Percentiles rank a stretch among this genome's conserved stretches.
Evolutionary conservation across 176 grass and related monocot species (phyloP).

Genomic region (Hyparrhenia diplandra): DNA sequence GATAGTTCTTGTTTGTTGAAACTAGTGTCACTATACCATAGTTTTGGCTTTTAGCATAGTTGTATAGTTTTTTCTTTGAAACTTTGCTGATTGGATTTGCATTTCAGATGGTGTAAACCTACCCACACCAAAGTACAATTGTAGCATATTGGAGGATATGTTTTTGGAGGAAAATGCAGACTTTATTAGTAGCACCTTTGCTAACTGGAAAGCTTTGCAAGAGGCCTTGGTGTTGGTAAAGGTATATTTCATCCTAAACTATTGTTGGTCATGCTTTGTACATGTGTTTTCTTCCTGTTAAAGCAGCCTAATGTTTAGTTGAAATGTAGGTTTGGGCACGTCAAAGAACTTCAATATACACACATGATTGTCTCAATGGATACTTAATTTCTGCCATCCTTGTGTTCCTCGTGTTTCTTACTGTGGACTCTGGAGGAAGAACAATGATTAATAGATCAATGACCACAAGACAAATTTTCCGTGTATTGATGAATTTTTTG

Average conservation of each 20-base stretch:
- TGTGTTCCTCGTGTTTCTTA: slow-evolving; percentile 59
- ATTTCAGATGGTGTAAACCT: slow-evolving; percentile 57
- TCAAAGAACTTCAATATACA: slow-evolving; percentile 69
- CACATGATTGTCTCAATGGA: slow-evolving; percentile 92
- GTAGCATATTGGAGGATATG: slow-evolving; percentile 93
- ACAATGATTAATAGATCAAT: slow-evolving; percentile 72
- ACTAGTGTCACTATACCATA: not conserved
- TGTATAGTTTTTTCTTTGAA: not conserved
- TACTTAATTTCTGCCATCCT: slow-evolving; percentile 77
- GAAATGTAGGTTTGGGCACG: slow-evolving; percentile 82
- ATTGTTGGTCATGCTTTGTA: not conserved
- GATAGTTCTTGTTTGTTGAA: not conserved
- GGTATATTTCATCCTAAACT: slow-evolving; percentile 45
- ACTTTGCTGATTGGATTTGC: slow-evolving; percentile 9
- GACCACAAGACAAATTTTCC: slow-evolving; percentile 70
- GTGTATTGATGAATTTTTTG: slow-evolving; percentile 63
- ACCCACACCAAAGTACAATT: slow-evolving; percentile 88
- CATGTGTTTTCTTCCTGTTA: not conserved
- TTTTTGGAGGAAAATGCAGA: slow-evolving; percentile 89
- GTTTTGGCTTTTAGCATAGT: not conserved
- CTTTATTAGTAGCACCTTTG: slow-evolving; percentile 53
- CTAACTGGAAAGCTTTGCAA: slow-evolving; percentile 58
- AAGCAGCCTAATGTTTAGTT: slow-evolving; percentile 24
- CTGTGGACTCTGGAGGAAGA: slow-evolving; percentile 54
- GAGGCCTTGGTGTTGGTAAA: slow-evolving; percentile 86